Conservation (phyloP, 2,329 filamentous ascomycete genomes). For the Paraphaeosphaeria minitans region DNA sequence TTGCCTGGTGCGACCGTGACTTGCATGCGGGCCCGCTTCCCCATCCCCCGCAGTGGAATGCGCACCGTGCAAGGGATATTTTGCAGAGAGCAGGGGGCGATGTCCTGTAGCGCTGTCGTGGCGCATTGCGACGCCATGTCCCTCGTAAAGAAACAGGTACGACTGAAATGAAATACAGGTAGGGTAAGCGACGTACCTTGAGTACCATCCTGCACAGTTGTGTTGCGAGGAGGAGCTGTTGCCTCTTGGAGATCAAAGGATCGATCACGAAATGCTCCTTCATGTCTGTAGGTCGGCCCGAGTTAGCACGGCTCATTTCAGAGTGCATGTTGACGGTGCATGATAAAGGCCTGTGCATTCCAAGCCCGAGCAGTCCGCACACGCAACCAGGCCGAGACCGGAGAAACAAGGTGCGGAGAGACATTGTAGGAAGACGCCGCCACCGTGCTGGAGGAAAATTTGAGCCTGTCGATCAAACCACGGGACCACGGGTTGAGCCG, state of each 20-base stretch:
- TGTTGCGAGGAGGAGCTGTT: constrained; percentile 94
- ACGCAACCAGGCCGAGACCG: constrained; percentile 14
- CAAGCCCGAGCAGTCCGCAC: not conserved
- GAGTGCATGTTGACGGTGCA: not conserved
- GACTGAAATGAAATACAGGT: constrained; percentile 27
- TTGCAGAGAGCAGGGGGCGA: constrained; percentile 15
- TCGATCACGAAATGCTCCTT: constrained; percentile 98
- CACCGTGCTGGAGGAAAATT: too few relatives aligned
- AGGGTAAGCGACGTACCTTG: constrained; percentile 56
- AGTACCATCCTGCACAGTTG: constrained; percentile 88
- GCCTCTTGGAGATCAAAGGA: constrained; percentile 95
- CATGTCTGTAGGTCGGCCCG: constrained; percentile 69
- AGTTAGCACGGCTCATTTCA: constrained; percentile 27
- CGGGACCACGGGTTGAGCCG: constrained; percentile 21
- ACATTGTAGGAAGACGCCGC: too few relatives aligned
- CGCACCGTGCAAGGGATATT: constrained; percentile 10
- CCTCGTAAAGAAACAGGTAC: constrained; percentile 13
- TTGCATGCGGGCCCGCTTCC: constrained; percentile 14
- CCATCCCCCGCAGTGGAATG: constrained; percentile 13
- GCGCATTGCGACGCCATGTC: constrained; percentile 7
- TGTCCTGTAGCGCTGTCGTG: constrained; percentile 10
- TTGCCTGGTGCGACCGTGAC: constrained; percentile 15
- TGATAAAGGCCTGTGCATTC: not conserved
- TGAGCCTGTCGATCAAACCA: constrained; percentile 19
- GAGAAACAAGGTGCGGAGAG: constrained; percentile 22